Conservation (phyloP, 2,329 filamentous ascomycete genomes). For the Pseudogymnoascus sp. region DNA sequence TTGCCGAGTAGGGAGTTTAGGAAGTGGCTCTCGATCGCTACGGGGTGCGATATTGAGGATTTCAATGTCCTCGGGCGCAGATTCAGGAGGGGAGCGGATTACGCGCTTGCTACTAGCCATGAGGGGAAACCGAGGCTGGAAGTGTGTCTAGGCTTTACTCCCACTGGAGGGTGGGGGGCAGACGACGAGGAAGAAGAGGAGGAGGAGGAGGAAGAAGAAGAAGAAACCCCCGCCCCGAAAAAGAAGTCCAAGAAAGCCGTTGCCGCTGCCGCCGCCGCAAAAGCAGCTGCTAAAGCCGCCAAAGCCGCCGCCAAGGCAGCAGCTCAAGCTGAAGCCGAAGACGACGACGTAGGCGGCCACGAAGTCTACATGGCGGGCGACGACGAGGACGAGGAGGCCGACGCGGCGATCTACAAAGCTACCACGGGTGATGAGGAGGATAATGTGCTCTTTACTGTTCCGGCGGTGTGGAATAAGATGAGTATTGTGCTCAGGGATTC, state of each 20-base stretch:
- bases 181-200: slow-evolving; percentile 50
- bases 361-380: slow-evolving; percentile 93
- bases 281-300: slow-evolving; percentile 29
- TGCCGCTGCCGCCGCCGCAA: slow-evolving; percentile 12
- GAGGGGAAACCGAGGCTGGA: slow-evolving; percentile 73
- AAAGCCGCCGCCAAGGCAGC: slow-evolving; percentile 24
- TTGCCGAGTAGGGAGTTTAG: slow-evolving; percentile 80
- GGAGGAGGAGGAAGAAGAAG: slow-evolving; percentile 32
- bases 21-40: slow-evolving; percentile 82
- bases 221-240: slow-evolving; percentile 27
- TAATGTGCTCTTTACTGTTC: slow-evolving; percentile 61
- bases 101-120: slow-evolving; percentile 85
- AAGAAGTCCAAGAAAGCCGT: slow-evolving; percentile 20
- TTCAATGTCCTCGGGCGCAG: slow-evolving; percentile 75
- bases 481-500: slow-evolving; percentile 83
- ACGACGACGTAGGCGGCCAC: slow-evolving; percentile 64
- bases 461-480: slow-evolving; percentile 80
- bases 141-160: slow-evolving; percentile 79
- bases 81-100: slow-evolving; percentile 82
- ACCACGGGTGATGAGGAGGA: slow-evolving; percentile 63
- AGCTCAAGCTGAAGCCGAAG: slow-evolving; percentile 29
- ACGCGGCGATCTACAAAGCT: slow-evolving; percentile 83
- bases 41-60: slow-evolving; percentile 64
- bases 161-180: slow-evolving; percentile 76
- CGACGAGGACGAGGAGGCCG: slow-evolving; percentile 57